phyloP scores from a whole-genome alignment of 352 stramenopile genomes.

The Pythium folliculosum region DNA sequence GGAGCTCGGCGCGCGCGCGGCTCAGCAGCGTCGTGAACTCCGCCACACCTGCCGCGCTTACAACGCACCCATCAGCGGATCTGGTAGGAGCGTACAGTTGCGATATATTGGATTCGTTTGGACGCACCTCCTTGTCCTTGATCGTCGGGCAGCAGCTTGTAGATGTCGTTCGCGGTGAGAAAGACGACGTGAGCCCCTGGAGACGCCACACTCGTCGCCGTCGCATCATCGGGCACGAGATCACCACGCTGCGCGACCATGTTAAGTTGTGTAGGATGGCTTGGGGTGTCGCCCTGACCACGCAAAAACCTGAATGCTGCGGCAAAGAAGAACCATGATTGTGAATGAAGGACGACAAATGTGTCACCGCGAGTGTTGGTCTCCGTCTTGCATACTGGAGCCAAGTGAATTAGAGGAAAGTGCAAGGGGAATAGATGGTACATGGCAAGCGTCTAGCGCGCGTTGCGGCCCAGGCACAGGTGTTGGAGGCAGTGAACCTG shows the following conservation, averaged over 20 bases:
- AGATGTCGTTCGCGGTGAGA: slow-evolving; percentile 22
- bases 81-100: too few species aligned
- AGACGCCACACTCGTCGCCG: neutral
- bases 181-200: slow-evolving; percentile 16
- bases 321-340: neutral
- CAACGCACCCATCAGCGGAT: neutral
- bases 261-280: neutral
- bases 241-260: neutral
- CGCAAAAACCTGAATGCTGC: neutral
- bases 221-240: neutral
- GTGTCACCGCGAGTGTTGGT: neutral
- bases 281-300: neutral
- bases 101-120: neutral
- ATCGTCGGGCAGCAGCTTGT: slow-evolving; percentile 26
- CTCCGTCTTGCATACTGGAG: neutral
- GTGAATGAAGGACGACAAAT: neutral
- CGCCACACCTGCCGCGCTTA: slow-evolving; percentile 8
- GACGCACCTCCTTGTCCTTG: slow-evolving; percentile 16
- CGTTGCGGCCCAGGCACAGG: neutral
- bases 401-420: neutral
- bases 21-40: slow-evolving; percentile 27
- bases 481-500: neutral
- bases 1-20: slow-evolving; percentile 2
- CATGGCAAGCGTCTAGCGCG: neutral
- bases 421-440: too few species aligned